Evolutionary conservation across 106 monocot genomes (phyloP), one percentile per base, ranked within the genome.

Genomic region (Dactylorhiza incarnata): DNA sequence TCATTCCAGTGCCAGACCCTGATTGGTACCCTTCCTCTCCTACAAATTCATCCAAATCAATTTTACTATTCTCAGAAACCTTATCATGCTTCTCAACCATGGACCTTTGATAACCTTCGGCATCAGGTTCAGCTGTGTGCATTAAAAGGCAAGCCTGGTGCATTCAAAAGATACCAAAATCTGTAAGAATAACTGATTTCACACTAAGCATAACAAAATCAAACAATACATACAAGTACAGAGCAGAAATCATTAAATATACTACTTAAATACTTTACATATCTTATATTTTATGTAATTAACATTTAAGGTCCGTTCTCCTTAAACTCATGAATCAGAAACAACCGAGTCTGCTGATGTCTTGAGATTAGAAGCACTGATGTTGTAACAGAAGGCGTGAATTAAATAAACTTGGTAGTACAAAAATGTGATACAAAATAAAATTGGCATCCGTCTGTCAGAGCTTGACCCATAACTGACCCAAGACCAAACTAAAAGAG

Each of bases 101-200:
- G 58, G 24, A n/a, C 25, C 48, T 67, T 48, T 81, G 47, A 24
- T 62, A 45, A 75, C 56, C 45, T 74, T 65, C 71, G 67, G 45
- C 66, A 71, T 87, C 78, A 68, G 65, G 44, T 61, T 85, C 83
- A 76, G 84, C 54, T 48, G 85, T 82, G 72, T 96, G 93, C 91
- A 96, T 89, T 79, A 96, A 80, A 53, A 93, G 81, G 49, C 85
- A 83, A 68, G 89, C 93, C 96, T 96, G 77, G 15, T 70, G 0
- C 69, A 70, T 45, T 72, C 49, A 72, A 49, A 6, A 49, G 16
- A 72, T 49, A 48, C 49, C 23, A 72, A 22, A 72, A 72, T 48
- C 12, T 19, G 49, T 72, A 22, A 72, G 23, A 22, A 72, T 71
- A 22, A 49, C 72, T 49, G 10, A 19, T 49, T 72, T 22, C 48